phyloP scores from a whole-genome alignment of 768 basidiomycete genomes.

The Suillus paluster region DNA sequence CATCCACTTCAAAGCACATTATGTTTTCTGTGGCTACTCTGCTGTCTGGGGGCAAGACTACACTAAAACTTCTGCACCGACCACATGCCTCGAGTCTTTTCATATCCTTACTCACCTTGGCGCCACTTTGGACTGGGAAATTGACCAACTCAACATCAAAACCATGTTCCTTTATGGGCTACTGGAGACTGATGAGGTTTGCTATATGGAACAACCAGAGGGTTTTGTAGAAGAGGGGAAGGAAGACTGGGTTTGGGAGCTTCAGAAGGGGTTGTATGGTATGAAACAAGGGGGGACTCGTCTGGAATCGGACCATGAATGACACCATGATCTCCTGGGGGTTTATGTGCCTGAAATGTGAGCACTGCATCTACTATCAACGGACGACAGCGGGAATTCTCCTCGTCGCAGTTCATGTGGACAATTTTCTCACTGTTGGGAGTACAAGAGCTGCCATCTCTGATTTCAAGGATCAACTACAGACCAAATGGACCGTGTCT shows the following conservation, averaged over 20 bases:
- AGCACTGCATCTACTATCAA: no score
- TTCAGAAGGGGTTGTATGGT: neutral
- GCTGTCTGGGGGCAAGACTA: constrained; percentile 14
- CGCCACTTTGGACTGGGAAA: constrained; percentile 30
- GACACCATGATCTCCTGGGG: neutral
- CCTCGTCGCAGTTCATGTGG: no score
- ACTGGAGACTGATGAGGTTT: constrained; percentile 33
- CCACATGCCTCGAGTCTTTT: constrained; percentile 2
- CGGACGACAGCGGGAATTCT: no score
- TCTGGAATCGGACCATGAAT: constrained; percentile 3
- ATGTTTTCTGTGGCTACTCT: constrained; percentile 13
- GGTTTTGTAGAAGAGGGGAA: constrained; percentile 15
- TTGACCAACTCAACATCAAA: constrained; percentile 45
- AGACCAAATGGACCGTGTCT: no score
- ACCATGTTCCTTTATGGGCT: constrained; percentile 44
- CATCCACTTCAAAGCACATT: no score
- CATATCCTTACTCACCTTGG: neutral
- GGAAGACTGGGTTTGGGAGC: neutral
- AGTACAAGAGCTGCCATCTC: no score
- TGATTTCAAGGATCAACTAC: no score
- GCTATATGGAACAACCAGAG: constrained; percentile 48
- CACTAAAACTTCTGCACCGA: constrained; percentile 9
- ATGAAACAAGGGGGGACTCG: constrained; percentile 6
- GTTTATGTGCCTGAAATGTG: neutral
- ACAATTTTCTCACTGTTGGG: no score